A percentile compares a stretch with the other conserved stretches of the same genome.
Conservation (phyloP, 1,139 yeast species). For the Kluyveromyces sp. region DNA sequence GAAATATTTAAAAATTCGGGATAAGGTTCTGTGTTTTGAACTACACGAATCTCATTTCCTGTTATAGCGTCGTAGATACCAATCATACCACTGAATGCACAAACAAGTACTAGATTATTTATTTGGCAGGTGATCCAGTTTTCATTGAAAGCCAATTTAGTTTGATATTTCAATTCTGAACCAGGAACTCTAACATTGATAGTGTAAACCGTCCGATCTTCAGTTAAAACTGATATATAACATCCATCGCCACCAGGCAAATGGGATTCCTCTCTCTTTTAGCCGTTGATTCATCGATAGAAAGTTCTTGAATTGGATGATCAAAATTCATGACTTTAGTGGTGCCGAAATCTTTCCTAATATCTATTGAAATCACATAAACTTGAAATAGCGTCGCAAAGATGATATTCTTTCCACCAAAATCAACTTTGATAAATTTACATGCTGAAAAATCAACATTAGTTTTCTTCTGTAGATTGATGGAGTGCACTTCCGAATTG, state of each 20-base stretch:
- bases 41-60: slow-evolving; percentile 30
- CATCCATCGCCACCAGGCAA: slow-evolving; percentile 54
- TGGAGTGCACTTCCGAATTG: slow-evolving; percentile 12
- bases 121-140: slow-evolving; percentile 26
- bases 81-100: slow-evolving; percentile 57
- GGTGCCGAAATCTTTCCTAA: slow-evolving; percentile 22
- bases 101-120: slow-evolving; percentile 42
- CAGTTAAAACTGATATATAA: slow-evolving; percentile 38
- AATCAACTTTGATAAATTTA: slow-evolving; percentile 40
- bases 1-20: slow-evolving; percentile 28
- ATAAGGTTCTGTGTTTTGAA: slow-evolving; percentile 23
- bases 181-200: slow-evolving; percentile 36
- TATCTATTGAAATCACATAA: slow-evolving; percentile 26
- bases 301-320: slow-evolving; percentile 37
- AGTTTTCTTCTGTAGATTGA: slow-evolving; percentile 16
- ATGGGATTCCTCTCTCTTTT: slow-evolving; percentile 23
- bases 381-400: slow-evolving; percentile 23
- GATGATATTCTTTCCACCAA: slow-evolving; percentile 37
- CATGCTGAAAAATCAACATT: slow-evolving; percentile 8
- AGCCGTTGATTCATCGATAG: slow-evolving; percentile 27
- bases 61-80: slow-evolving; percentile 52
- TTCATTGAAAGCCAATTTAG: slow-evolving; percentile 23
- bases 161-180: slow-evolving; percentile 14
- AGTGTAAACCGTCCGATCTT: slow-evolving; percentile 32
- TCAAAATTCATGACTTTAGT: slow-evolving; percentile 21